A percentile compares a stretch with the other conserved stretches of the same genome.
These are phyloP conservation scores for Coccinonectria pachysandricola DNA, from an alignment of 2,329 filamentous ascomycete species.

Conservation along the genomic window DNA sequence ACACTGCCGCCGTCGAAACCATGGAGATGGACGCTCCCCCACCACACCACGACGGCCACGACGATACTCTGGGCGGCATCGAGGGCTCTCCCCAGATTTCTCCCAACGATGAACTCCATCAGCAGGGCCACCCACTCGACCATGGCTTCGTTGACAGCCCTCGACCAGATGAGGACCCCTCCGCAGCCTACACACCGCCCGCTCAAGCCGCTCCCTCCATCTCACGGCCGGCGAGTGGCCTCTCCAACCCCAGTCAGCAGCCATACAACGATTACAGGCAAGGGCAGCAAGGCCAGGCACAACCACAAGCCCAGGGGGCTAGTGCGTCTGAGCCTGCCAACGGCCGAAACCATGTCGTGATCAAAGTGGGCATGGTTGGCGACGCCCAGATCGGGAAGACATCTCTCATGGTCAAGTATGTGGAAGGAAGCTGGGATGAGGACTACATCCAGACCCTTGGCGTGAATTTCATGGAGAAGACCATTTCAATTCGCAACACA, in stretches of 20 bases:
- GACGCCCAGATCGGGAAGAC: conserved; percentile 99
- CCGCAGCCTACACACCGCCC: conserved; percentile 36
- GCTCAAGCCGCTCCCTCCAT: conserved; percentile 33
- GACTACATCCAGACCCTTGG: conserved; percentile 98
- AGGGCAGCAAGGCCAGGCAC: conserved; percentile 19
- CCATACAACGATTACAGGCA: conserved; percentile 35
- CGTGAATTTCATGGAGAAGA: conserved; percentile 99
- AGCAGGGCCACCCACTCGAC: conserved; percentile 40
- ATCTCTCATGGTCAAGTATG: conserved; percentile 98
- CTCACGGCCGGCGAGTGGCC: conserved; percentile 45
- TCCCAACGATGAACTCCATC: conserved; percentile 26
- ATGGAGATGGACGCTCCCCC: conserved; percentile 33
- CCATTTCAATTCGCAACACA: conserved; percentile 96
- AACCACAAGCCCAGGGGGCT: not conserved
- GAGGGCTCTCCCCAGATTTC: conserved; percentile 36
- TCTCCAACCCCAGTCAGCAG: conserved; percentile 35
- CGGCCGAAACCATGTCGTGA: conserved; percentile 69
- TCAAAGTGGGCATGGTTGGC: conserved; percentile 99
- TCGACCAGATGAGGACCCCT: conserved; percentile 33
- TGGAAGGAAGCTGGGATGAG: conserved; percentile 98
- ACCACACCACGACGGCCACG: conserved; percentile 27
- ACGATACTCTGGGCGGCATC: conserved; percentile 40
- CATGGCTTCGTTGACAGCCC: conserved; percentile 33
- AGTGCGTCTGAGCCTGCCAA: conserved; percentile 28
- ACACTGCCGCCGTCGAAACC: conserved; percentile 35